Evolutionary conservation across 352 stramenopile species (phyloP).

Genomic region (Pythium brachiatum): DNA sequence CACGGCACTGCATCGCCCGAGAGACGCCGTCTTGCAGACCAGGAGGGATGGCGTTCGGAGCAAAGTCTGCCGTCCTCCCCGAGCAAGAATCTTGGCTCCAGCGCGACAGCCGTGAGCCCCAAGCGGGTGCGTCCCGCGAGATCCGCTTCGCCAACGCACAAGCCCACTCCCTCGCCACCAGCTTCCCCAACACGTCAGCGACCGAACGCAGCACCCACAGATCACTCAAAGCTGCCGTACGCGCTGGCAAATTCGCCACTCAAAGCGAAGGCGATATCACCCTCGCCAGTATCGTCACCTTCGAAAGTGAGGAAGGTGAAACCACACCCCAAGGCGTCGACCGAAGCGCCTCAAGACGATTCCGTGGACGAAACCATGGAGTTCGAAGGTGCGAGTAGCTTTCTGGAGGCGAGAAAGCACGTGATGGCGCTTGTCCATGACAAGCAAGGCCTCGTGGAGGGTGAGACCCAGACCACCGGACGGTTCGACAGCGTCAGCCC

Average conservation of each 20-base stretch:
- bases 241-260: constrained; percentile 17
- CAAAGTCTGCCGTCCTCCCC: not conserved
- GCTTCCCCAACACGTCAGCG: not conserved
- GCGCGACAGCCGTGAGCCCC: not conserved
- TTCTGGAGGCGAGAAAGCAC: constrained; percentile 36
- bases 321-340: not conserved
- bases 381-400: constrained; percentile 42
- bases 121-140: not conserved
- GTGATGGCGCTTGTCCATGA: constrained; percentile 21
- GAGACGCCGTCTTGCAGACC: not conserved
- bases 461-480: constrained; percentile 15
- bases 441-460: not conserved
- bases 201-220: not conserved
- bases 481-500: not conserved
- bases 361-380: constrained; percentile 3
- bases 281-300: constrained; percentile 1
- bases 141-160: constrained; percentile 6
- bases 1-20: constrained; percentile 10
- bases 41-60: not conserved
- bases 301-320: constrained; percentile 17
- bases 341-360: not conserved
- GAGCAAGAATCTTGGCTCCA: not conserved
- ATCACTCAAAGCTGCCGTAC: not conserved
- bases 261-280: not conserved
- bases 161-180: not conserved